Evolutionary conservation across 345 rosid species (phyloP), one percentile per base, ranked within the genome.

Genomic region (Gossypium stocksii): DNA sequence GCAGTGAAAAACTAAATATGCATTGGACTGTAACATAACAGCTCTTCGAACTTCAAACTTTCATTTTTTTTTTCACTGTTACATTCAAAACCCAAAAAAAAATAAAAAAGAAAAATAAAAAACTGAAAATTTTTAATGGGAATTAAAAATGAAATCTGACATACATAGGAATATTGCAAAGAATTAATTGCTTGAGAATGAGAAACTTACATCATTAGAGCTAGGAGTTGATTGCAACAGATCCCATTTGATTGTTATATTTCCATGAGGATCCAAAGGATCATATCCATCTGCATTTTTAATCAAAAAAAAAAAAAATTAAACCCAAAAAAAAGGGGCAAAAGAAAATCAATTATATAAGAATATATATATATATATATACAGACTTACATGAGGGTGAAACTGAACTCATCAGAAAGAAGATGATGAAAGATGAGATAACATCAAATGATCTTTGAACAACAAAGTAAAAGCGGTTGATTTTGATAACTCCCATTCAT

Each of bases 191-290:
- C 0, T 34, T 20, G 19, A 14, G 20, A 58, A 22, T 58, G 17
- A 59, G 46, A 48, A 48, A 78, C 81, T 86, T 81, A 92, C 98
- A 41, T 80, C 82, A 73, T 79, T 80, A 9, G 57, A 15, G 43
- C 61, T 86, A 17, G 75, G 71, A 67, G 59, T 59, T 3, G 85
- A 80, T 61, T 74, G 83, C 76, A 88, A 45, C 27, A 94, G 87
- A 80, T 94, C 97, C 98, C 97, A 94, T 87, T 84, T 92, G 76
- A 94, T 85, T 8, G 89, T 89, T 46, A 94, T 77, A 71, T 86
- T 87, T 52, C 86, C 97, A 29, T 61, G 22, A 25, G 98, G 97
- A 92, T 94, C 98, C 82, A 92, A 45, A 7, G 96, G 86, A 85
- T 94, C 98, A 84, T 76, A 92, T 66, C 89, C 97, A 86, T 84